Evolutionary conservation across 2,329 filamentous ascomycete genomes (phyloP).

Genomic region (Neofusicoccum sp.): DNA sequence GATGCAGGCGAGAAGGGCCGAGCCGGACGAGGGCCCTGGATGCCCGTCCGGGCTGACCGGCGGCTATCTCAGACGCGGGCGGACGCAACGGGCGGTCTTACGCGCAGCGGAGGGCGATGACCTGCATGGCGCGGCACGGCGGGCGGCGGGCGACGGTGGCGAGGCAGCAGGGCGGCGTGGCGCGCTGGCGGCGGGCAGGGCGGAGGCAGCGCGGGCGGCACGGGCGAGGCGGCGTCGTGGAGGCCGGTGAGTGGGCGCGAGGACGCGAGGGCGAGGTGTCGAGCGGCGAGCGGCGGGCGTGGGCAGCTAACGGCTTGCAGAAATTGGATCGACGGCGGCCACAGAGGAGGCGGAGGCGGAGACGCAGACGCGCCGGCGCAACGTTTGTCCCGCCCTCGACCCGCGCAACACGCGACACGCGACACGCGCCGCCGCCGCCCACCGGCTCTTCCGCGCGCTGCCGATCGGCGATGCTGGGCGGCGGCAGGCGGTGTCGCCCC

Average conservation of each 20-base stretch:
- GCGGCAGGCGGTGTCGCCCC: slow-evolving; percentile 1
- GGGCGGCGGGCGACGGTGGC: neutral
- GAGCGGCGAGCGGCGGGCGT: neutral
- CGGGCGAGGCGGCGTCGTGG: neutral
- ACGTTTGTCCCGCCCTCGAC: neutral
- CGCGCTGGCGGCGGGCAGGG: neutral
- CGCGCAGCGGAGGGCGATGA: neutral
- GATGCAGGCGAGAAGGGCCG: slow-evolving; percentile 10
- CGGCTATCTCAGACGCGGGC: neutral
- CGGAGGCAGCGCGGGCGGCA: neutral
- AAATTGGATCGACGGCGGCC: slow-evolving; percentile 15
- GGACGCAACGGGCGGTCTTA: neutral
- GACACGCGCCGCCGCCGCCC: neutral
- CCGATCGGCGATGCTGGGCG: too few species aligned
- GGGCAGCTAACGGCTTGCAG: slow-evolving; percentile 15
- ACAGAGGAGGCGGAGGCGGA: neutral
- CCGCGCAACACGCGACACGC: neutral
- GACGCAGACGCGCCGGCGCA: neutral
- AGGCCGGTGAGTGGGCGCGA: neutral
- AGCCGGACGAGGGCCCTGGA: neutral
- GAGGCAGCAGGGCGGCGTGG: neutral
- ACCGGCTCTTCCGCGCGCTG: neutral
- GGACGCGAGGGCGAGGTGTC: neutral
- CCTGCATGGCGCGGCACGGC: neutral
- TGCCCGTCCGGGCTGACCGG: slow-evolving; percentile 4